Percentiles rank a stretch among this genome's conserved stretches.
phyloP scores from a whole-genome alignment of 1,284 basidiomycete genomes.

The Leccinum solheimii region DNA sequence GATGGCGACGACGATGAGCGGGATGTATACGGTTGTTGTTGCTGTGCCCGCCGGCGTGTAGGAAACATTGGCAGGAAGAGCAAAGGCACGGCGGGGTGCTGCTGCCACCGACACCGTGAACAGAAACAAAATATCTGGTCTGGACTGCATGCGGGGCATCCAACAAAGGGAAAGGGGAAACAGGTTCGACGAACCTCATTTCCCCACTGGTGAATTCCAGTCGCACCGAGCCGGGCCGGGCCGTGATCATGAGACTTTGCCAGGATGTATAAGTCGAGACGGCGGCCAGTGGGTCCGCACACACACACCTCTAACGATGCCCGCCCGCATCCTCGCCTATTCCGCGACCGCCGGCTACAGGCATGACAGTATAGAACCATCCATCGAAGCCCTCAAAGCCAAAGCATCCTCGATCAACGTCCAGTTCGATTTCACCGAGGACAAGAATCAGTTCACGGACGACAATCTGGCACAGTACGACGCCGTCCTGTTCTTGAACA shows the following conservation, averaged over 20 bases:
- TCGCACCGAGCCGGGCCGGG: neutral
- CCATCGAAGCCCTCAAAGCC: constrained; percentile 51
- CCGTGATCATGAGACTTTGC: neutral
- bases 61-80: constrained; percentile 15
- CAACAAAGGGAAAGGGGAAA: neutral
- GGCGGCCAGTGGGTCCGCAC: neutral
- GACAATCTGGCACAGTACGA: constrained; percentile 52
- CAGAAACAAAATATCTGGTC: neutral
- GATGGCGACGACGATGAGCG: constrained; percentile 18
- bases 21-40: constrained; percentile 4
- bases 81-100: constrained; percentile 9
- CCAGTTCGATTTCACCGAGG: constrained; percentile 58
- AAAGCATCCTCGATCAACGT: constrained; percentile 46
- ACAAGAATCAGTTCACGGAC: constrained; percentile 50
- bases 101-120: neutral
- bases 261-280: too few relatives aligned
- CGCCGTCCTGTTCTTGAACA: constrained; percentile 61
- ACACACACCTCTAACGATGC: constrained; percentile 16
- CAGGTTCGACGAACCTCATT: neutral
- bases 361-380: constrained; percentile 68
- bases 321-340: constrained; percentile 42
- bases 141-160: constrained; percentile 12
- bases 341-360: constrained; percentile 49
- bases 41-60: constrained; percentile 1
- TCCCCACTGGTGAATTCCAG: neutral